Base-by-base conservation (phyloP, 257 asterid species). In the Solanum clarkiae region DNA sequence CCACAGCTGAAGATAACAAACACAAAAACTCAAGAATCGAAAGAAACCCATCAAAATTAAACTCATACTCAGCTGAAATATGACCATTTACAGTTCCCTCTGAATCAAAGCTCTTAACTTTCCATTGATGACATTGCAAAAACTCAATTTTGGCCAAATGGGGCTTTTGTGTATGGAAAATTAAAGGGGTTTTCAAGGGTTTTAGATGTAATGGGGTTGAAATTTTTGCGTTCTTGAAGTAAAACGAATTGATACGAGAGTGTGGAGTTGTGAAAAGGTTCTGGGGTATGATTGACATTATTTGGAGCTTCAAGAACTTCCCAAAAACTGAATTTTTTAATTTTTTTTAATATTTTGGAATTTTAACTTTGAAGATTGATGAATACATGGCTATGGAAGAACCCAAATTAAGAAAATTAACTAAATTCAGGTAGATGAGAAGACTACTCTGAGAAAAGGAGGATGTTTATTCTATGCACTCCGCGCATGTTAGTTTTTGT, bases 1-100 rank as follows among this genome's bases (percentile, higher is more conserved):
- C 86, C 47, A 89, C 88, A 1, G 92, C 91, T 10, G 99, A 92
- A n/a, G 94, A 91, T 68, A 89, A 89, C 80, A 96, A 90, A 86
- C 92, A 91, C 8, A 93, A n/a, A 88, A 93, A 92, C 62, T 96
- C 99, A 60, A 94, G 16, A 86, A 89, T 24, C 4, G 94, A 91
- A 18, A 96, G 93, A 63, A 96, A 89, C 24, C 86, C 86, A 81
- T 96, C 98, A 54, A 93, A 86, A 86, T 84, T 86, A 84, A 90
- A 88, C 26, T 42, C 86, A 53, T 49, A 80, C 36, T 55, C 54
- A 36, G 85, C 45, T 26, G 85, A 72, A 49, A 57, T 70, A 68
- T 75, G 81, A 24, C 59, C 55, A 75, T 85, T 68, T 69, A 81
- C 16, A 77, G 68, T 54, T 84, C 91, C 84, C 20, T 84, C 86